Conservation (phyloP, 139 green algal genomes). For the Ulvella scutata region DNA sequence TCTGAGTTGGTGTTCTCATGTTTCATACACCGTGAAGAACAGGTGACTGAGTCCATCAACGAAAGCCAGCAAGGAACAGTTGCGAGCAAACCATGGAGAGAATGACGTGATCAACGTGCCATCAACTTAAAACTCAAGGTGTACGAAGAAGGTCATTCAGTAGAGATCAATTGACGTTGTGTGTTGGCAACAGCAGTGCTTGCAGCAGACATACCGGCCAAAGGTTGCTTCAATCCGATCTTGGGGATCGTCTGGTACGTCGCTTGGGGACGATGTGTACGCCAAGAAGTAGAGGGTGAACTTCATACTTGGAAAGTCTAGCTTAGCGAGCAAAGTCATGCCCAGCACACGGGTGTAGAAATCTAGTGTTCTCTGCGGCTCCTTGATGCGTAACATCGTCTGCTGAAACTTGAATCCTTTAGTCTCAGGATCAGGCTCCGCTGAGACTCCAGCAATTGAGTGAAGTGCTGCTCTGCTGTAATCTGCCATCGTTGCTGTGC, state of each 20-base stretch:
- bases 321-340: slow-evolving; percentile 54
- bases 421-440: slow-evolving; percentile 23
- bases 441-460: slow-evolving; percentile 10
- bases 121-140: neutral
- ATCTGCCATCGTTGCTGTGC: too few relatives aligned
- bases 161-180: neutral
- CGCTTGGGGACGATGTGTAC: slow-evolving; percentile 16
- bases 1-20: neutral
- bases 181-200: neutral
- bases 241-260: slow-evolving; percentile 41
- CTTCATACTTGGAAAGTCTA: slow-evolving; percentile 61
- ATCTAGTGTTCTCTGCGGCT: slow-evolving; percentile 49
- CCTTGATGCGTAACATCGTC: slow-evolving; percentile 75
- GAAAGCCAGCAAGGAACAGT: neutral
- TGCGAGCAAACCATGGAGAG: neutral
- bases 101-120: neutral
- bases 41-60: too few relatives aligned
- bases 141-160: neutral
- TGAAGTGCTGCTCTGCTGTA: slow-evolving; percentile 3
- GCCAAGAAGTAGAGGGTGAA: slow-evolving; percentile 81
- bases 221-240: slow-evolving; percentile 17
- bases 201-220: neutral
- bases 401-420: slow-evolving; percentile 59
- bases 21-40: neutral
- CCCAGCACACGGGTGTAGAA: slow-evolving; percentile 80